Conservation (phyloP, 176 grass and related monocot genomes). For the Urochloa ruziziensis region DNA sequence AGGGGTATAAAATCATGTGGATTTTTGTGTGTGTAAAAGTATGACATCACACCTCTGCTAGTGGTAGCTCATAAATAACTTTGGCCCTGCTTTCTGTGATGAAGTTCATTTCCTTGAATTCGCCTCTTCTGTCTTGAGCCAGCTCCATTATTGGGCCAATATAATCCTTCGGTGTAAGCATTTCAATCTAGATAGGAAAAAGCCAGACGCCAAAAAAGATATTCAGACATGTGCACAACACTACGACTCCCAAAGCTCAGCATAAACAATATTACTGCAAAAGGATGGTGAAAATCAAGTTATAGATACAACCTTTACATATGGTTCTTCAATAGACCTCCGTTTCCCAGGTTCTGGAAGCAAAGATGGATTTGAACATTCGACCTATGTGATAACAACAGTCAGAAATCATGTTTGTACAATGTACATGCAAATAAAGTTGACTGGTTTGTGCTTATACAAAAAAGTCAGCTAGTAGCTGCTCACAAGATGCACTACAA, state of each 20-base stretch:
- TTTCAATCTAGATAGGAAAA: conserved; percentile 60
- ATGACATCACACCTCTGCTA: conserved; percentile 74
- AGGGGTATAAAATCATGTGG: background rate
- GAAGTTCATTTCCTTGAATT: conserved; percentile 97
- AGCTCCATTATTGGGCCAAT: conserved; percentile 97
- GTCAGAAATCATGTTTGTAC: conserved; percentile 27
- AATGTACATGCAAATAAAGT: conserved; percentile 37
- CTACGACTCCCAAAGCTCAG: background rate
- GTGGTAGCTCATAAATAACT: conserved; percentile 80
- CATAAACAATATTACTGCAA: conserved; percentile 10
- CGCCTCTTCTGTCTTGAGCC: conserved; percentile 96
- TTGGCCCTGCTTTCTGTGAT: conserved; percentile 89
- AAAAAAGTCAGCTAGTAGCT: background rate
- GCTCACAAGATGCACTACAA: background rate
- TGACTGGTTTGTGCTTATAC: background rate
- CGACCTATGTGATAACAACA: conserved; percentile 60
- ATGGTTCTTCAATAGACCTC: conserved; percentile 91
- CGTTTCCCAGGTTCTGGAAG: conserved; percentile 86
- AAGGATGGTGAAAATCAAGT: conserved; percentile 20
- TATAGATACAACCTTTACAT: conserved; percentile 69
- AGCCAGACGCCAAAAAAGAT: conserved; percentile 12
- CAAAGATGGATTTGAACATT: conserved; percentile 95
- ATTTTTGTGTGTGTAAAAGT: conserved; percentile 12
- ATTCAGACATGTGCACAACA: conserved; percentile 7
- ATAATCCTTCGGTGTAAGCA: conserved; percentile 95